Evolutionary conservation across 495 filamentous ascomycete species (phyloP).

Genomic region (Neurospora cerealis): DNA sequence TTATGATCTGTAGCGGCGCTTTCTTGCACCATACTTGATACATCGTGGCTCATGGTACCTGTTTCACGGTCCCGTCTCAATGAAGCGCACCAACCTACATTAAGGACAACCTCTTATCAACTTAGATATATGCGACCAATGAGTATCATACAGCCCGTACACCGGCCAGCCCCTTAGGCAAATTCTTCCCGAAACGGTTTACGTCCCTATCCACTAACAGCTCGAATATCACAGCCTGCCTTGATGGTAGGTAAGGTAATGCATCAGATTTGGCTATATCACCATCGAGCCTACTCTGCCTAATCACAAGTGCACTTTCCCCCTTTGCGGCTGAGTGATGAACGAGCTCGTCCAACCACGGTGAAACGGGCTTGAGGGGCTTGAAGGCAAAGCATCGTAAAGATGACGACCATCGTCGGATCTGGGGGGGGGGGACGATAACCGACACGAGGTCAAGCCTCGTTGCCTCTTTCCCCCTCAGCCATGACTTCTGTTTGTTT

Average conservation of each 20-base stretch:
- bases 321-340: neutral
- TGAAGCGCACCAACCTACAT: neutral
- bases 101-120: neutral
- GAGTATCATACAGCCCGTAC: neutral
- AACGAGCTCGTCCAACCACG: neutral
- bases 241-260: neutral
- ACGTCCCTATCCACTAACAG: neutral
- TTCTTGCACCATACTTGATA: fast-evolving
- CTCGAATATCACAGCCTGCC: neutral
- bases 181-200: neutral
- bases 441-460: neutral
- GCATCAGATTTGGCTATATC: neutral
- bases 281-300: neutral
- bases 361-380: neutral
- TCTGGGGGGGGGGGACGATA: neutral
- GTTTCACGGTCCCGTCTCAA: neutral
- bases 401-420: neutral
- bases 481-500: neutral
- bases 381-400: neutral
- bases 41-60: neutral
- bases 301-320: neutral
- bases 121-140: neutral
- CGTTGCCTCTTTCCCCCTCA: neutral
- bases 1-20: neutral
- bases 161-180: neutral